Base-by-base conservation (phyloP, 2,329 filamentous ascomycete genomes). In the Bipolaris zeicola region DNA sequence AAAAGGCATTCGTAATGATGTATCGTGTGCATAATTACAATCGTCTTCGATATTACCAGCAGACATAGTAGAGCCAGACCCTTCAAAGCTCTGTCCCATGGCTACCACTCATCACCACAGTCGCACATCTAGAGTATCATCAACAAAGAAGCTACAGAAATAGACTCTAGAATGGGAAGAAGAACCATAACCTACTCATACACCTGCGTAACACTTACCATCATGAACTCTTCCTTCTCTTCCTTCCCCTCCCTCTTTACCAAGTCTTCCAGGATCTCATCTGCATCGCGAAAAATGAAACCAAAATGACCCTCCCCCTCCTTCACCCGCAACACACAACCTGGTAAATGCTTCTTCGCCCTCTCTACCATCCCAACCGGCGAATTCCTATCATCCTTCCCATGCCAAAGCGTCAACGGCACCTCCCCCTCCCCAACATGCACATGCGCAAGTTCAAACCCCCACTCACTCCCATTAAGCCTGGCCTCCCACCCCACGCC, bases 381-480 rank as follows among this genome's bases (percentile, higher is more conserved):
- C 24, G 62, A 67, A 33, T 70, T 66, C 16, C 62, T 52, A 52
- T 76, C 74, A n/a, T 68, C 59, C 3, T 48, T 57, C 0, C 72
- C 73, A 62, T 76, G 74, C 73, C 73, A 76, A 10, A 76, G 34
- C 3, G 67, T 67, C 36, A 74, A 57, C 2, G 62, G 53, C 11
- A 69, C 50, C 1, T 57, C 61, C 3, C 51, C 41, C 8, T 63
- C 60, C 11, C 62, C 66, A 20, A 66, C 57, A 26, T 57, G 45
- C 28, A 76, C 52, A 2, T 73, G 64, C 16, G 63, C 55, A 20
- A 76, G 58, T 39, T 70, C 67, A 44, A 75, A 76, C 3, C 67
- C 73, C 73, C 72, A 74, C 1, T 67, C 59, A 24, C 64, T 63
- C 5, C 65, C 67, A 18, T 65, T 55, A 24, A 76, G 49, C 26